Percentiles rank a stretch among this genome's conserved stretches.
Conservation (phyloP, 805 yeast genomes). For the Yarrowia divulgata region DNA sequence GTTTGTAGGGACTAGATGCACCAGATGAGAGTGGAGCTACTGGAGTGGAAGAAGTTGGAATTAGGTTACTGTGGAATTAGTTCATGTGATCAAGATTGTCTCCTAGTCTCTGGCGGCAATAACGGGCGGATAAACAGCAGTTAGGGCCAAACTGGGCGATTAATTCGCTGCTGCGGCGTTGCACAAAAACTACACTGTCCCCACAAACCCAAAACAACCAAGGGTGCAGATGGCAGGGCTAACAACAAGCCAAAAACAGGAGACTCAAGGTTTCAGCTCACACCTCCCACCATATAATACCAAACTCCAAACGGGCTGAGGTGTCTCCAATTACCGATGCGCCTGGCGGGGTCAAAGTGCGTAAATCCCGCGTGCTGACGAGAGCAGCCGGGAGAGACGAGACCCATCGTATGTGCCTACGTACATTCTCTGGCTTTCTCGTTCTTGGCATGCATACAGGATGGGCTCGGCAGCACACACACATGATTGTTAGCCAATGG, state of each 20-base stretch:
- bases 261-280: constrained; percentile 23
- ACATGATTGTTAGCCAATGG: constrained; percentile 11
- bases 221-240: constrained; percentile 26
- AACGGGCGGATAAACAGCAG: background rate
- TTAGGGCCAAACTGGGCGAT: background rate
- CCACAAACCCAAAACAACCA: constrained; percentile 27
- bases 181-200: constrained; percentile 30
- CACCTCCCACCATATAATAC: constrained; percentile 4
- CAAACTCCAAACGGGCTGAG: background rate
- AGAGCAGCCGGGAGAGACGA: background rate
- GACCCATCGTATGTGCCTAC: background rate
- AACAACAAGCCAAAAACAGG: constrained; percentile 26
- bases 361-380: constrained; percentile 3
- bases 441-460: constrained; percentile 24
- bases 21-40: constrained; percentile 3
- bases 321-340: constrained; percentile 23
- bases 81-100: background rate
- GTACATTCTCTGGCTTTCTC: constrained; percentile 2
- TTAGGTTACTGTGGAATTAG: background rate
- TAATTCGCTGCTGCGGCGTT: constrained; percentile 18
- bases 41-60: background rate
- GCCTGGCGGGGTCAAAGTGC: constrained; percentile 24
- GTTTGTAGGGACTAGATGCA: constrained; percentile 1
- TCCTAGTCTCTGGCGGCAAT: background rate
- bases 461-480: constrained; percentile 14